phyloP scores from a whole-genome alignment of 1,284 basidiomycete species.

The Abortiporus biennis region DNA sequence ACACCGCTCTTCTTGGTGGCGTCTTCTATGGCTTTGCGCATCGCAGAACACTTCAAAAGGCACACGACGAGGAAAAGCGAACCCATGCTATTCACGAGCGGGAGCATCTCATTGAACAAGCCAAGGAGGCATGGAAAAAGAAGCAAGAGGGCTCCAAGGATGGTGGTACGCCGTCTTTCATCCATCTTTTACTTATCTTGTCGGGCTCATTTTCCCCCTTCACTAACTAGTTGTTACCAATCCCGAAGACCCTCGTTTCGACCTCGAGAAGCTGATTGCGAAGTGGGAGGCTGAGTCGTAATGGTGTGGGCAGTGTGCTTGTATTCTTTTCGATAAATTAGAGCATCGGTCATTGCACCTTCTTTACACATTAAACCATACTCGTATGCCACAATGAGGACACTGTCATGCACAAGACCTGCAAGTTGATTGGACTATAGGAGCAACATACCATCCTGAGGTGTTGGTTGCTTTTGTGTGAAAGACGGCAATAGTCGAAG shows the following conservation, averaged over 20 bases:
- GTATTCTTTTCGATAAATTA: too few species aligned
- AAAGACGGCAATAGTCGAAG: too few species aligned
- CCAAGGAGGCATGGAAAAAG: slow-evolving; percentile 87
- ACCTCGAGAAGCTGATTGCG: slow-evolving; percentile 88
- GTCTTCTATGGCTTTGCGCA: slow-evolving; percentile 92
- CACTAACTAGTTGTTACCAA: slow-evolving; percentile 70
- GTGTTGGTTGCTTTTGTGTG: too few species aligned
- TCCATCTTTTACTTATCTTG: neutral
- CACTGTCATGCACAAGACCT: too few species aligned
- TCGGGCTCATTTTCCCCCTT: neutral
- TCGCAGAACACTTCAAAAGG: slow-evolving; percentile 83
- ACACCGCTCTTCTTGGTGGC: slow-evolving; percentile 86
- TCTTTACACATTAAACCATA: too few species aligned
- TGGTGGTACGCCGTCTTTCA: slow-evolving; percentile 38
- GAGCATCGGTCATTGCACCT: too few species aligned
- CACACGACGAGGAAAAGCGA: slow-evolving; percentile 68
- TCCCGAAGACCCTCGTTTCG: slow-evolving; percentile 93
- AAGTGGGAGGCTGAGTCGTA: slow-evolving; percentile 64
- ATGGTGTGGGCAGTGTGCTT: slow-evolving; percentile 26
- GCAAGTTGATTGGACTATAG: too few species aligned
- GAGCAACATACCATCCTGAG: too few species aligned
- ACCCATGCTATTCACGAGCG: slow-evolving; percentile 67
- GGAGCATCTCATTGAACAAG: slow-evolving; percentile 78
- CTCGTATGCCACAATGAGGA: too few species aligned
- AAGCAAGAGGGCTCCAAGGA: slow-evolving; percentile 54